Evolutionary conservation across 2,329 filamentous ascomycete genomes (phyloP), one percentile per base, ranked within the genome.

Genomic region (Ceratocystis variospora): DNA sequence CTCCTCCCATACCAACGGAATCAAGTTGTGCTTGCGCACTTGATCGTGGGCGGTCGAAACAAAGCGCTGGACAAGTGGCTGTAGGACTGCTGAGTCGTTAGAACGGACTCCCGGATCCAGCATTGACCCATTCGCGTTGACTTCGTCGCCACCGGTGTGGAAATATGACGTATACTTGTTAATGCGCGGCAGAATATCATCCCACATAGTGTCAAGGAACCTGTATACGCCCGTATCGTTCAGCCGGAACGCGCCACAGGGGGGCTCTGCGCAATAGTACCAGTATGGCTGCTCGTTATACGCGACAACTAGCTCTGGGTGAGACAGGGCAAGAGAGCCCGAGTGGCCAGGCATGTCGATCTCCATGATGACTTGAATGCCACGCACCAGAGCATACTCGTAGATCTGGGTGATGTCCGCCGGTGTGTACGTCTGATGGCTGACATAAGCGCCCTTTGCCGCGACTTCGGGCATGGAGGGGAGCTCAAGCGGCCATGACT

Each of bases 71-170:
- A 96, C 81, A 25, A 94, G 79, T 1, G 90, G 89, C 72, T 83
- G 81, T 46, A 96, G 77, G 15, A 93, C 80, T 0, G 77, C 75
- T 0, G 80, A 77, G 65, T 85, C 78, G 73, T 87, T 90, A 41
- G 86, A 88, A 5, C 79, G 75, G 46, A 96, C 84, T 0, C 83
- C 87, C 3, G 86, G 83, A 73, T 96, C 90, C 10, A 93, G 81
- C 50, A 78, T 78, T 72, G 90, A 92, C 64, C 86, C 83, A 71
- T 92, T 87, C 68, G 79, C 80, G 75, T 94, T 93, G 68, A 95
- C 84, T 77, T 96, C 91, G 72, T 96, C 91, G 65, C 91, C 91
- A 57, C 91, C 91, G 0, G 88, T 88, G 76, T 96, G 90, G 78
- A 93, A 95, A 76, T 93, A 84, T 5, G 83, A 77, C 1, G 87